Base-by-base conservation (phyloP, 2,329 filamentous ascomycete genomes). In the Emericellopsis atlantica region DNA sequence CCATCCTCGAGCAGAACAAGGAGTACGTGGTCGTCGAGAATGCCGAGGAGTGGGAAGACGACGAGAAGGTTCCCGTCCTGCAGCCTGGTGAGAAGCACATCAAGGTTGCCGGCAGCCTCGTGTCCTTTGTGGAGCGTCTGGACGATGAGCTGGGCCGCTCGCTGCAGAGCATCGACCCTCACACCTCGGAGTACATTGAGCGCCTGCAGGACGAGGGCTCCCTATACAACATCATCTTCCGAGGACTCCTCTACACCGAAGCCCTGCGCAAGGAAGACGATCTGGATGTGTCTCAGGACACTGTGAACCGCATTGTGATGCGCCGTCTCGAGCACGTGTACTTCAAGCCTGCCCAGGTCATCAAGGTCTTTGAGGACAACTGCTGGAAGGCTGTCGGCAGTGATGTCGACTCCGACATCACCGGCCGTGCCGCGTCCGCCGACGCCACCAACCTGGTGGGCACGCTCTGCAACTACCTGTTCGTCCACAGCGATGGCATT, bases 121-220 rank as follows among this genome's bases (percentile, higher is more conserved):
- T 95, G 36, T 96, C 92, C 0, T 93, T 90, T 57, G 79, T 94
- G 26, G 92, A 98, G 72, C 78, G 92, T 56, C 76, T 98, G 16
- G 92, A 98, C 55, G 92, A 98, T 56, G 93, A 98, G 68, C 84
- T 98, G 48, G 94, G 86, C 46, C 82, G 92, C 53, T 95, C 92
- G n/a, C 74, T 98, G 40, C 92, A 98, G 65, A 85, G 82, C 64
- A 95, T 98, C 56, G 92, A 98, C 60, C 93, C 92, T 43, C 92
- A 98, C 66, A 98, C 92, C 33, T 92, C 92, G 24, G 92, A 98
- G 67, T 98, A 98, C 59, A 95, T 98, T 46, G 92, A 98, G 60
- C 79, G 93, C 44, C 69, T 98, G 45, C 83, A 84, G 42, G 92
- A 98, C 54, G 92, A 98, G 69, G 83, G 82, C 47, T 70, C 81